Evolutionary conservation across 306 rosid species (phyloP).

Genomic region (Hylodesmum podocarpum): DNA sequence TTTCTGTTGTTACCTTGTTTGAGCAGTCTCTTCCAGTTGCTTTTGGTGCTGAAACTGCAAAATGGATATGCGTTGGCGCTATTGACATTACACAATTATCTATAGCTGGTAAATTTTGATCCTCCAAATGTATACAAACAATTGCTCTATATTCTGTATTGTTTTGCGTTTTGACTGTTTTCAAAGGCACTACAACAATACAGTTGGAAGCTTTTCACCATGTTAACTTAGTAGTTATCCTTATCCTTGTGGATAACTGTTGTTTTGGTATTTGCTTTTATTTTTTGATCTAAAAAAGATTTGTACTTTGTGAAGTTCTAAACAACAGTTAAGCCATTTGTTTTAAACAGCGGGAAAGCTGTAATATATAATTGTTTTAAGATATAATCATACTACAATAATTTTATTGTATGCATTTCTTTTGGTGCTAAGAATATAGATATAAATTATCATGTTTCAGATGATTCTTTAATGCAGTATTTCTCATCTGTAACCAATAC

Average conservation of each 20-base stretch:
- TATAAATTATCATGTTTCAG: neutral
- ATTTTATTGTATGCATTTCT: neutral
- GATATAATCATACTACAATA: too few species aligned
- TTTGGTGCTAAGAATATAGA: neutral
- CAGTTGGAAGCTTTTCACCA: neutral
- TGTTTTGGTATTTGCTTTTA: neutral
- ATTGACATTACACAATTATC: slow-evolving; percentile 92
- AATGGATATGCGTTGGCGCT: slow-evolving; percentile 99
- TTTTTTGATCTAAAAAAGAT: neutral
- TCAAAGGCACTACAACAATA: neutral
- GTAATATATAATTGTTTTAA: too few species aligned
- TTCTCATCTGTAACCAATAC: neutral
- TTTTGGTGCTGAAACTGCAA: slow-evolving; percentile 92
- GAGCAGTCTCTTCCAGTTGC: slow-evolving; percentile 96
- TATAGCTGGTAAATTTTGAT: slow-evolving; percentile 65
- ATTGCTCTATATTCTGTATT: neutral
- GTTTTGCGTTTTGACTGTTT: neutral
- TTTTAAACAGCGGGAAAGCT: too few species aligned
- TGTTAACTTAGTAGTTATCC: neutral
- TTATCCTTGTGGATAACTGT: neutral
- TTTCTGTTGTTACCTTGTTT: slow-evolving; percentile 35
- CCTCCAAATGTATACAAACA: neutral
- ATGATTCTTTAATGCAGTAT: neutral
- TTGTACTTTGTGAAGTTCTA: neutral
- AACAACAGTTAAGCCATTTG: too few species aligned